Base-by-base conservation (phyloP, 2,329 filamentous ascomycete species). In the Cucurbitaria berberidis region DNA sequence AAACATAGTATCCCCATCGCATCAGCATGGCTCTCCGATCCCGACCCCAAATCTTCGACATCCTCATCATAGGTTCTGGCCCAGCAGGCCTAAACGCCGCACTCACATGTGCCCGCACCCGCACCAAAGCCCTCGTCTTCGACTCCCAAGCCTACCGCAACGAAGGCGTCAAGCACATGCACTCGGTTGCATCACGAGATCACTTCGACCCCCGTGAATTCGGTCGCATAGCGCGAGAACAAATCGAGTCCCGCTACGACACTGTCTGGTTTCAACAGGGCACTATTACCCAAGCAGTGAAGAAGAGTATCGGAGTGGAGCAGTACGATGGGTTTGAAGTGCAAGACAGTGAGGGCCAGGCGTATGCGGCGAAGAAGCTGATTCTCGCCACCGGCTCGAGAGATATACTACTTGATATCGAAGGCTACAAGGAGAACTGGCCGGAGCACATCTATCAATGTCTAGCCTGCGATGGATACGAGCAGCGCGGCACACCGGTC, bases 401-500 rank as follows among this genome's bases (percentile, higher is more conserved):
- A 21, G 85, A 88, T 57, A 59, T 83, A 0, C 63, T 81, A 27
- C 81, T 81, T 0, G 74, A 80, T 13, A 80, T 86, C 15, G 22
- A 34, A 1, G 85, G 85, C 0, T 87, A 84, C 55, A 74, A 59
- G 0, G 80, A 85, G 35, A 81, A 81, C 48, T 88, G 83, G 83
- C 64, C 68, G 0, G 19, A 32, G 5, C 68, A 72, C 34, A 69
- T 71, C 29, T 86, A 83, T 58, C 83, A 86, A 60, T 87, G 84
- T 59, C 76, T 86, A 1, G 85, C 82, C 60, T 87, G 84, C 67
- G 78, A 86, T 57, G 84, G 84, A 4, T 86, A 78, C 64, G 84
- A 87, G 56, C 81, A 86, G 45, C 76, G 80, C 13, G 82, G 81
- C 1, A 61, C 59, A 1, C 61, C 72, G 0, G 64, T 70, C 5